phyloP scores from a whole-genome alignment of 208 protist species.

The Trypanosoma boissoni region DNA sequence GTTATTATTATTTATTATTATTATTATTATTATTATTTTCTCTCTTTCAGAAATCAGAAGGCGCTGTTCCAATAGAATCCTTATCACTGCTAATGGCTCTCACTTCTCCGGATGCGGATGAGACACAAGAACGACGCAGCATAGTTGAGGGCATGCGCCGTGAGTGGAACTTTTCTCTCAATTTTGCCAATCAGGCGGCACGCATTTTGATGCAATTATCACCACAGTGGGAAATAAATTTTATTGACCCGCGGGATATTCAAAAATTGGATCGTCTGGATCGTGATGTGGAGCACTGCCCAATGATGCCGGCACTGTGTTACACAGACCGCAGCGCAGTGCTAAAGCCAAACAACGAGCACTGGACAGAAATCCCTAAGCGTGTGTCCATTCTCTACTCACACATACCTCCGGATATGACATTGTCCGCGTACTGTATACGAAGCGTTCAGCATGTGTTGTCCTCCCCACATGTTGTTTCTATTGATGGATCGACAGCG shows the following conservation, averaged over 20 bases:
- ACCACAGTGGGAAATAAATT: conserved; percentile 75
- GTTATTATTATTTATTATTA: not conserved
- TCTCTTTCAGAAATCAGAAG: no score
- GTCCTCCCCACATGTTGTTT: conserved; percentile 56
- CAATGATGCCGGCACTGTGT: conserved; percentile 48
- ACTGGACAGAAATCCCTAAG: conserved; percentile 77
- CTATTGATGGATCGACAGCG: conserved; percentile 65
- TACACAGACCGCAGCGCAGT: conserved; percentile 67
- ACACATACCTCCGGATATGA: conserved; percentile 59
- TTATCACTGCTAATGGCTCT: no score
- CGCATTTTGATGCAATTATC: conserved; percentile 63
- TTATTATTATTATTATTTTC: no score
- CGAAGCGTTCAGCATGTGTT: conserved; percentile 73
- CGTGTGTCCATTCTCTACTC: conserved; percentile 73
- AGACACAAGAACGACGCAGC: not conserved
- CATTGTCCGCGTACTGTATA: conserved; percentile 63
- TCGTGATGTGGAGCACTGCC: conserved; percentile 50
- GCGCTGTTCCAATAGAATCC: no score
- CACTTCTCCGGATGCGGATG: not conserved
- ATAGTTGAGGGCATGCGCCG: conserved; percentile 68
- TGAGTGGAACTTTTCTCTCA: conserved; percentile 86
- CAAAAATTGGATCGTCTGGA: conserved; percentile 42
- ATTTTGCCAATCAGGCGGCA: conserved; percentile 63
- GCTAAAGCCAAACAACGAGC: conserved; percentile 30
- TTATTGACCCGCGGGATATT: conserved; percentile 76